A percentile compares a stretch with the other conserved stretches of the same genome.
phyloP scores from a whole-genome alignment of 257 asterid genomes.

The Jaltomata sinuosa region DNA sequence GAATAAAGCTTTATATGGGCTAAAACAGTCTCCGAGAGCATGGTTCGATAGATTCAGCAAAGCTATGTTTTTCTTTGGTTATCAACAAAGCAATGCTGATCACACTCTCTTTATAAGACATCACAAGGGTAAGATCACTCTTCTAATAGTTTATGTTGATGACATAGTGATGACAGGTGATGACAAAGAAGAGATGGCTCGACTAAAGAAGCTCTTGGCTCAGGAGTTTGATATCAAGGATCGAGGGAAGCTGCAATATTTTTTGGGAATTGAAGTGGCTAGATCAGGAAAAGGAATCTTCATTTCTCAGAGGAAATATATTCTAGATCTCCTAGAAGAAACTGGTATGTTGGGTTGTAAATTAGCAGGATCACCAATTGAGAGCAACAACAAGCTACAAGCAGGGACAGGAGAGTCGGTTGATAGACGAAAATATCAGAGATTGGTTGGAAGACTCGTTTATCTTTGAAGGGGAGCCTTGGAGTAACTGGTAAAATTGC shows the following conservation, averaged over 20 bases:
- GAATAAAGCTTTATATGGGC: not conserved
- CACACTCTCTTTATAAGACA: not conserved
- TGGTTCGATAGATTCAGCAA: not conserved
- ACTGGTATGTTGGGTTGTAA: not conserved
- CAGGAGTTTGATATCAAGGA: not conserved
- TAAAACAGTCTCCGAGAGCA: not conserved
- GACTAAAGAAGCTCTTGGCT: not conserved
- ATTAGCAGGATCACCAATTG: not conserved
- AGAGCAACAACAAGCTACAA: not conserved
- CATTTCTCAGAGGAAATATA: not conserved
- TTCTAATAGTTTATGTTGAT: not conserved
- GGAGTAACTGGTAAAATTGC: too few species aligned
- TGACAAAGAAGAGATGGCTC: not conserved
- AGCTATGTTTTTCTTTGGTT: too few species aligned
- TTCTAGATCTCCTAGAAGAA: not conserved
- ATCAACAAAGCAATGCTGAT: not conserved
- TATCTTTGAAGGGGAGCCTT: too few species aligned
- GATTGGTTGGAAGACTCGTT: not conserved
- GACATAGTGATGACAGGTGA: not conserved
- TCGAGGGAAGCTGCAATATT: not conserved
- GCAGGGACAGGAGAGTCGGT: not conserved
- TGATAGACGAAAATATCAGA: not conserved
- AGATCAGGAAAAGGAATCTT: not conserved
- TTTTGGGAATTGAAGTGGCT: not conserved
- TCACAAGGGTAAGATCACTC: not conserved